Evolutionary conservation across 805 yeast genomes (phyloP).

Genomic region (Nakazawaea populi): DNA sequence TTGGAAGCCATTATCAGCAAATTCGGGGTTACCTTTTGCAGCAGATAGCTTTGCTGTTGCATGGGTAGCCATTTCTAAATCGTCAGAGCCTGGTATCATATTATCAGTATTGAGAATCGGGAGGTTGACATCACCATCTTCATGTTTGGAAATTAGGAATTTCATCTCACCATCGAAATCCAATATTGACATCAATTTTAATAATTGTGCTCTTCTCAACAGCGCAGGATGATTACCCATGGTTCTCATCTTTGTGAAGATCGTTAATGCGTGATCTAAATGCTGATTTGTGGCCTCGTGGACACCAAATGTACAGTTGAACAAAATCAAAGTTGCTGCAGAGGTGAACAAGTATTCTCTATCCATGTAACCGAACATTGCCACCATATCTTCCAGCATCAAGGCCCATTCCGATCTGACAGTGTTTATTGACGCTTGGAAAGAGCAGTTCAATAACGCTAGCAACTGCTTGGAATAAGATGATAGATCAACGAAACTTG

Average conservation of each 20-base stretch:
- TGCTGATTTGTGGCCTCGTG: slow-evolving; percentile 70
- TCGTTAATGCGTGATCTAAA: slow-evolving; percentile 62
- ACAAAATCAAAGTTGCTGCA: slow-evolving; percentile 65
- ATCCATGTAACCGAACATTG: slow-evolving; percentile 83
- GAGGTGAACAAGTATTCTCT: slow-evolving; percentile 76
- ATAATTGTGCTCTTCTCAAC: slow-evolving; percentile 61
- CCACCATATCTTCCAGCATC: slow-evolving; percentile 75
- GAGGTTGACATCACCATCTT: slow-evolving; percentile 32
- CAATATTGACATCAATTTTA: slow-evolving; percentile 56
- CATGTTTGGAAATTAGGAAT: slow-evolving; percentile 50
- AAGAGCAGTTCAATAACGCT: slow-evolving; percentile 67
- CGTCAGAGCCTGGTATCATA: neutral
- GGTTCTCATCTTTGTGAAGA: slow-evolving; percentile 70
- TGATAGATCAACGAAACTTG: slow-evolving; percentile 51
- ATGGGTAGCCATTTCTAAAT: neutral
- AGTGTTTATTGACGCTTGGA: slow-evolving; percentile 76
- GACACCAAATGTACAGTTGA: slow-evolving; percentile 77
- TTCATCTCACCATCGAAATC: slow-evolving; percentile 66
- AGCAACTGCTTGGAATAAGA: slow-evolving; percentile 62
- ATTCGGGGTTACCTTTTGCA: too few relatives aligned
- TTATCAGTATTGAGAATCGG: slow-evolving; percentile 19
- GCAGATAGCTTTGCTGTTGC: too few relatives aligned
- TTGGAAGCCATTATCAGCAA: too few relatives aligned
- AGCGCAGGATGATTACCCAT: slow-evolving; percentile 81
- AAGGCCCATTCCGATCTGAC: slow-evolving; percentile 70